A percentile compares a stretch with the other conserved stretches of the same genome.
phyloP scores from a whole-genome alignment of 1,284 basidiomycete genomes.

The Ustilago shanxiensis region DNA sequence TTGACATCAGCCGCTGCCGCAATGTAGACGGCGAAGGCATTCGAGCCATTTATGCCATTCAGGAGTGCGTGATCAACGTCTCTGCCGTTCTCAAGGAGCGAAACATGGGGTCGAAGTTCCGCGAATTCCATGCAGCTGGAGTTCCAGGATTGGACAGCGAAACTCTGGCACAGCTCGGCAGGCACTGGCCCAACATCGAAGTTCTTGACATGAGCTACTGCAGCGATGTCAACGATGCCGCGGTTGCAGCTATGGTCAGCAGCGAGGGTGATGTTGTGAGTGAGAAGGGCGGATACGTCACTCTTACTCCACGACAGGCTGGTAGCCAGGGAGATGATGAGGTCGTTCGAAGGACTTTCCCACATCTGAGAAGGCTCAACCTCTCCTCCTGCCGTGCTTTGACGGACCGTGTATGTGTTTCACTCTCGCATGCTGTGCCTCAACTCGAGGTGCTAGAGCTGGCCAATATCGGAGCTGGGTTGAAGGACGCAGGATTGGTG shows the following conservation, averaged over 20 bases:
- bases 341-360: conserved; percentile 45
- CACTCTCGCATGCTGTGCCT: conserved; percentile 81
- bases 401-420: conserved; percentile 80
- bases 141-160: conserved; percentile 76
- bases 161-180: conserved; percentile 73
- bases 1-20: conserved; percentile 82
- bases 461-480: conserved; percentile 74
- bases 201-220: conserved; percentile 82
- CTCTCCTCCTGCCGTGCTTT: conserved; percentile 81
- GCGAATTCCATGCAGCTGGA: conserved; percentile 76
- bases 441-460: conserved; percentile 84
- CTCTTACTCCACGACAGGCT: conserved; percentile 51
- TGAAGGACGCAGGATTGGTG: conserved; percentile 79
- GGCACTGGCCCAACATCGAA: conserved; percentile 76
- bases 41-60: conserved; percentile 54
- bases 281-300: conserved; percentile 27
- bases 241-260: conserved; percentile 78
- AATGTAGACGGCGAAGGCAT: conserved; percentile 79
- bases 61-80: conserved; percentile 14
- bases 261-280: conserved; percentile 20
- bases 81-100: conserved; percentile 33
- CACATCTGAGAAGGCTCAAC: conserved; percentile 79
- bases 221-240: conserved; percentile 79
- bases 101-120: conserved; percentile 30
- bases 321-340: conserved; percentile 36